A percentile compares a stretch with the other conserved stretches of the same genome.
phyloP scores from a whole-genome alignment of 768 basidiomycete species.

The Leccinum uliginosum region DNA sequence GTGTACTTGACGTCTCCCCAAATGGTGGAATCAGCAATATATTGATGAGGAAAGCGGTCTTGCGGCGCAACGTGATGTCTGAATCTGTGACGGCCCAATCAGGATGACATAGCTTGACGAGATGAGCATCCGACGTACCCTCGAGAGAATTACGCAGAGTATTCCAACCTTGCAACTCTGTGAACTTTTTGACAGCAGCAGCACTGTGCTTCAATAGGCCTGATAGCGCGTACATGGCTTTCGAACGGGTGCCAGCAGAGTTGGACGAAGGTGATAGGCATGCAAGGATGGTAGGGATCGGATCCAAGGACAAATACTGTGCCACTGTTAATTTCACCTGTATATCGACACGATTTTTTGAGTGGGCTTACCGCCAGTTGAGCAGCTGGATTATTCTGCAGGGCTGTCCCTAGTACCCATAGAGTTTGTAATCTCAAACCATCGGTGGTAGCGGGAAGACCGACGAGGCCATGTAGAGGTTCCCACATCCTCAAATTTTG shows the following conservation, averaged over 20 bases:
- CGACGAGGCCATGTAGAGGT: constrained; percentile 63
- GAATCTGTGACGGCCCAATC: constrained; percentile 49
- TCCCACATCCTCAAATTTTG: constrained; percentile 75
- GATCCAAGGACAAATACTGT: constrained; percentile 62
- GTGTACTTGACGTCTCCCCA: constrained; percentile 2
- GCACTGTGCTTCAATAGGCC: constrained; percentile 75
- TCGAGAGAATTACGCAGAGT: constrained; percentile 54
- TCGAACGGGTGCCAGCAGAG: constrained; percentile 59
- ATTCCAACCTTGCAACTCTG: constrained; percentile 57
- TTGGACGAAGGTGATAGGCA: constrained; percentile 54
- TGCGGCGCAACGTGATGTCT: constrained; percentile 71
- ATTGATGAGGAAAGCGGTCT: constrained; percentile 72
- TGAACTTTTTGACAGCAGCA: constrained; percentile 55
- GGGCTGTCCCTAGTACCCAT: constrained; percentile 86
- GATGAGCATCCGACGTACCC: constrained; percentile 37
- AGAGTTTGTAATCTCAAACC: constrained; percentile 62
- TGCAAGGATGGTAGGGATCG: constrained; percentile 58
- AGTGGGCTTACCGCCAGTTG: constrained; percentile 59
- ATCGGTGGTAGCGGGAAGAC: constrained; percentile 49
- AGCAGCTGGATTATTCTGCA: constrained; percentile 86
- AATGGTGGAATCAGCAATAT: constrained; percentile 56
- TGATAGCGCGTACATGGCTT: constrained; percentile 79
- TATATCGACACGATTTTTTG: background rate
- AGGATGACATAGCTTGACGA: constrained; percentile 3
- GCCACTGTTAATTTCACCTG: constrained; percentile 1